phyloP scores from a whole-genome alignment of 208 protist species.

The Naegleria lovaniensis region DNA sequence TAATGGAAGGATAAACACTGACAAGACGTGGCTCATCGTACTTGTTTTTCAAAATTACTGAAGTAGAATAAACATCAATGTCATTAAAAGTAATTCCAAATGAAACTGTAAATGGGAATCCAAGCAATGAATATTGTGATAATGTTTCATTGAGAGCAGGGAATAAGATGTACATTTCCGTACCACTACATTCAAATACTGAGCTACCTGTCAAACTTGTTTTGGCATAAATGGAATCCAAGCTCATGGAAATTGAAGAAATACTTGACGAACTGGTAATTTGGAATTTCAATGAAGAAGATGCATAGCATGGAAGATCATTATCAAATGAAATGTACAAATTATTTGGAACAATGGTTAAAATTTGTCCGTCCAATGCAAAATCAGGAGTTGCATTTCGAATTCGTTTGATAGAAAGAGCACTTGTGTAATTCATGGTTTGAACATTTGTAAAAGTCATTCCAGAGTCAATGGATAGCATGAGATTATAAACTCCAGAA shows the following conservation, averaged over 20 bases:
- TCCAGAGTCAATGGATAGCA: neutral
- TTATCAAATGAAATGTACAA: neutral
- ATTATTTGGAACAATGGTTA: neutral
- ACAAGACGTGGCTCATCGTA: neutral
- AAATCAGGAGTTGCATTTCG: neutral
- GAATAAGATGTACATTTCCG: neutral
- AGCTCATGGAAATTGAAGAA: neutral
- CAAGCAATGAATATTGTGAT: neutral
- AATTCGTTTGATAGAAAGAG: neutral
- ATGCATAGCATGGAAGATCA: neutral
- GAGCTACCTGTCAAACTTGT: neutral
- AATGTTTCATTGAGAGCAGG: neutral
- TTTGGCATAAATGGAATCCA: neutral
- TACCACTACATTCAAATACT: neutral
- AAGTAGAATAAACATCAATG: neutral
- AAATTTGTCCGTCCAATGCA: neutral
- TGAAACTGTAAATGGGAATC: neutral
- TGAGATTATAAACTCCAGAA: neutral
- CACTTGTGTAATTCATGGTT: neutral
- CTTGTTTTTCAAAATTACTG: neutral
- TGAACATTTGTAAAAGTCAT: neutral
- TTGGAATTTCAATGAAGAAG: neutral
- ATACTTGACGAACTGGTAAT: neutral
- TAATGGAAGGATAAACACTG: neutral
- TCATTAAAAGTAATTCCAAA: neutral